Base-by-base conservation (phyloP, 306 rosid genomes). In the Trichosanthes truncata region DNA sequence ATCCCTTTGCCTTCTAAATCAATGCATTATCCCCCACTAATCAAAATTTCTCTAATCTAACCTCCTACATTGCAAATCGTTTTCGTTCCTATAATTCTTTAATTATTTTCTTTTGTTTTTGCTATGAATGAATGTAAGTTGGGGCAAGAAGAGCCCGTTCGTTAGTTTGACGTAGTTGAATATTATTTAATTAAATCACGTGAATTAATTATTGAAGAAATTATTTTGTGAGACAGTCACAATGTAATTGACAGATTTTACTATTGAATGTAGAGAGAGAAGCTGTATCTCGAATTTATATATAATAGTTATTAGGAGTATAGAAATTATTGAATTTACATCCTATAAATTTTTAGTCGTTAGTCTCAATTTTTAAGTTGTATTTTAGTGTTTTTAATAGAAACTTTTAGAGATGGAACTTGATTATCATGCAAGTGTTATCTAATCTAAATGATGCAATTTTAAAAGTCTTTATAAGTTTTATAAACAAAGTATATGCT, bases 1-100 rank as follows among this genome's bases (percentile, higher is more conserved):
- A 82, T 17, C 83, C 83, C 79, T 43, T 78, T n/a, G 25, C 55
- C 21, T 12, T 29, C 41, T 15, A 46, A 17, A 71, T 40, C 53
- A 48, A 48, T 12, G 4, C 14, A 46, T 13, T 46, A 9, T 7
- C 17, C 17, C 7, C 12, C 33, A n/a, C 8, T 5, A 52, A 1
- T 18, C 23, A 66, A 18, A 36, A 36, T 14, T 59, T 59, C 25
- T 55, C 60, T 55, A 55, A 20, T 53, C 60, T 20, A 5, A 7
- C 41, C 69, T 26, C 0, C 21, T 6, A 17, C 4, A 12, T 61
- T 62, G 0, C 4, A 33, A 63, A 33, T 63, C 10, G 3, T 7
- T 17, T 11, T 63, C 13, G 0, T 31, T 63, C 43, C 0, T 1
- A 61, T 29, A 6, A 31, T 6, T 62, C 15, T 5, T 63, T 57